Evolutionary conservation across 306 rosid species (phyloP), one percentile per base, ranked within the genome.

Genomic region (Luffa aegyptiaca): DNA sequence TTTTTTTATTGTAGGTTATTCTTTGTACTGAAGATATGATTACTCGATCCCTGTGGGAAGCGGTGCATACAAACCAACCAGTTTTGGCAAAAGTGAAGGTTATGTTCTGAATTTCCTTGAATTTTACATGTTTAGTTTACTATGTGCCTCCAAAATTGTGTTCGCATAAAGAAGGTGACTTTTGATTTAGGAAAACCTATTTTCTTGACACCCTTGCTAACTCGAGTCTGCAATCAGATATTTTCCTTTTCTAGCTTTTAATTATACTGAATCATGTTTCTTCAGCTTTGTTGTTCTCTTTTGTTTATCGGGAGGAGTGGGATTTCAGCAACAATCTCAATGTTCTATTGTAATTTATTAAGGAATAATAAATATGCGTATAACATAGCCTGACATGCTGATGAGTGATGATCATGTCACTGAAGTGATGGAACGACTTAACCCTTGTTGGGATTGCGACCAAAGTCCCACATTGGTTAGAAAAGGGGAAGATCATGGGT

Each of bases 1-100:
- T 39, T 31, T 55, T 57, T 14, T 46, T 71, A 16, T 65, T 84
- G 82, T 75, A 95, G 98, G 68, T 95, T 20, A 87, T 92, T 65
- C 88, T 77, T 44, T 88, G 98, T 76, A 92, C 97, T 11, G 93
- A 95, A 80, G 96, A 89, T 80, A 95, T 95, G 98, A 64, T 95
- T 79, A 31, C 85, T 16, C 77, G 84, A 42, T 88, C 98, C 35
- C 91, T 95, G 33, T 90, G 92, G 97, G 96, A 92, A 57, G 98
- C 90, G 83, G 77, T 95, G 89, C 85, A 93, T 87, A 88, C 91
- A 59, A 81, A 82, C 78, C 93, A 93, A 82, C 78, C 85, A 64
- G 88, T 81, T 79, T 49, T 92, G 83, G 90, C 88, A 81, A 88
- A 51, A 70, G 80, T 89, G 52, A 79, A 95, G 97, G 97, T 92